These are phyloP conservation scores for Carallia pectinifolia DNA, from an alignment of 345 rosid species.

Conservation along the genomic window DNA sequence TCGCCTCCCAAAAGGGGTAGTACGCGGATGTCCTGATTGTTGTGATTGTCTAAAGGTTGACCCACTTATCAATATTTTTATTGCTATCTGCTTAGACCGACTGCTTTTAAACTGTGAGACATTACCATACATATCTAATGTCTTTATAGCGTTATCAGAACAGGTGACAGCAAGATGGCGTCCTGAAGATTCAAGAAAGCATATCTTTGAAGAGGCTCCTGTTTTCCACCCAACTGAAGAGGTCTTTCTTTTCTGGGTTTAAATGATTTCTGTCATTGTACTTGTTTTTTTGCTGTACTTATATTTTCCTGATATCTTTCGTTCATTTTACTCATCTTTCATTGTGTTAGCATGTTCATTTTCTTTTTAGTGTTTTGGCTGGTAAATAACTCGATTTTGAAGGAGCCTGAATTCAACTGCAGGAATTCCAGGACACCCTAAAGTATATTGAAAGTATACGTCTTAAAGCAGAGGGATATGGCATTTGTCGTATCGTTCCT, in stretches of 20 bases:
- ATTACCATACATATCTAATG: conserved; percentile 10
- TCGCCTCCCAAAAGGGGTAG: conserved; percentile 26
- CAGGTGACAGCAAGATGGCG: conserved; percentile 37
- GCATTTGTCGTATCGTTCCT: conserved; percentile 72
- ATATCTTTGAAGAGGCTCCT: conserved; percentile 56
- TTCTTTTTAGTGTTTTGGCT: conserved; percentile 5
- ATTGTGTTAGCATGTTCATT: too few species aligned
- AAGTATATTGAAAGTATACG: conserved; percentile 59
- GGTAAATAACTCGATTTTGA: conserved; percentile 16
- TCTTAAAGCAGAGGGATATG: conserved; percentile 50
- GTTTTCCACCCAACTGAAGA: conserved; percentile 60
- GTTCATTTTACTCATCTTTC: conserved; percentile 6
- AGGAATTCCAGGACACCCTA: conserved; percentile 67
- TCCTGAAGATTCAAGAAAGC: conserved; percentile 32
- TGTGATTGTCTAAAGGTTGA: conserved; percentile 32
- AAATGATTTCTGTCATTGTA: conserved; percentile 15
- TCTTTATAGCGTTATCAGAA: conserved; percentile 23
- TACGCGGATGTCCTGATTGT: conserved; percentile 26
- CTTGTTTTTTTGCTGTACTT: conserved; percentile 15
- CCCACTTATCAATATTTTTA: background rate
- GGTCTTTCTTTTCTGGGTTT: conserved; percentile 39
- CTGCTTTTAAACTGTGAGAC: background rate
- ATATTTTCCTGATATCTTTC: conserved; percentile 9
- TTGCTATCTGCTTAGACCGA: conserved; percentile 1
- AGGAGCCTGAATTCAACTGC: conserved; percentile 26